phyloP scores from a whole-genome alignment of 305 asterid genomes.

The Vinca major region DNA sequence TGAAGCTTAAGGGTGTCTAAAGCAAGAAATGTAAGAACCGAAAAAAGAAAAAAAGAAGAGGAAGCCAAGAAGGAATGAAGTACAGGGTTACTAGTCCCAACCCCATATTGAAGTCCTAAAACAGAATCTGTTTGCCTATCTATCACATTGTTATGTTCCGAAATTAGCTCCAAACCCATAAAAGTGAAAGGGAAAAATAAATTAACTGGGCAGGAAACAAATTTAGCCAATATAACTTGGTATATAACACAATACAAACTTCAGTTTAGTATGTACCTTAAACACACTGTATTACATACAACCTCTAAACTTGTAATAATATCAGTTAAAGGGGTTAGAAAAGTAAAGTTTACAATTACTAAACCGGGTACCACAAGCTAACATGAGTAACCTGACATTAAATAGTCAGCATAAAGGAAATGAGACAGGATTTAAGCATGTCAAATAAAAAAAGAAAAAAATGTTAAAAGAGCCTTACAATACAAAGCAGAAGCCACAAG shows the following conservation, averaged over 20 bases:
- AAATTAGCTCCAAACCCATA: not conserved
- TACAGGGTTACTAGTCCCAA: not conserved
- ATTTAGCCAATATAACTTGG: not conserved
- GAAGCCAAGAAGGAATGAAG: not conserved
- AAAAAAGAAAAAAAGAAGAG: not conserved
- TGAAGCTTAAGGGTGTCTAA: not conserved
- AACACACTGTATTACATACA: not conserved
- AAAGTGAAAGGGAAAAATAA: not conserved
- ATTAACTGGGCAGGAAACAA: no score
- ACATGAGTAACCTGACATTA: not conserved
- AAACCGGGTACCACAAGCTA: not conserved
- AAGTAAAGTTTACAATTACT: not conserved
- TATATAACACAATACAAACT: not conserved
- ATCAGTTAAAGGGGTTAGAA: not conserved
- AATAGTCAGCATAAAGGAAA: not conserved
- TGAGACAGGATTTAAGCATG: not conserved
- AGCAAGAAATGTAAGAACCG: not conserved
- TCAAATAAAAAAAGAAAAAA: not conserved
- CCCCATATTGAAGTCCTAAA: not conserved
- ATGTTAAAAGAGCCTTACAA: slow-evolving; percentile 36
- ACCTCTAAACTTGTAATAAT: not conserved
- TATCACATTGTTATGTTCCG: not conserved
- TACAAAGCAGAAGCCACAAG: slow-evolving; percentile 94
- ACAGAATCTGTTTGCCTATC: not conserved
- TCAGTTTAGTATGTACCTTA: not conserved